Base-by-base conservation (phyloP, 176 grass and related monocot genomes). In the Lolium perenne region DNA sequence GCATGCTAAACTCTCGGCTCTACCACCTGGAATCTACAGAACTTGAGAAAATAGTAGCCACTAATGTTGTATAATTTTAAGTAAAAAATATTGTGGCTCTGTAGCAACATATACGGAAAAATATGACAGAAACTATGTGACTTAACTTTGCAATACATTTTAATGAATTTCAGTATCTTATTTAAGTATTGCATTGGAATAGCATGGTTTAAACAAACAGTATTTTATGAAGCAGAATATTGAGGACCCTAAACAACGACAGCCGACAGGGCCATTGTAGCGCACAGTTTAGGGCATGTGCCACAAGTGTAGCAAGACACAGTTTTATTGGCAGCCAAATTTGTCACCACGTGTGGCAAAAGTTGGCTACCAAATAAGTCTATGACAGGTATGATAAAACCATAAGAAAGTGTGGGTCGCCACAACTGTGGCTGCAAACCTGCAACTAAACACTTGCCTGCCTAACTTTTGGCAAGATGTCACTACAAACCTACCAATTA, bases 151-250 rank as follows among this genome's bases (percentile, higher is more conserved):
- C 3, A 2, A 29, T 66, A 43, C 50, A 75, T 10, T 81, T 74
- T 10, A 79, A 79, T 32, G 15, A 51, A 51, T 22, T 53, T 8
- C 7, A 25, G 23, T 20, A 35, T 74, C 48, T n/a, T 61, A 61
- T 71, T 80, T n/a, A 64, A 65, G 80, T 65, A 75, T 75, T 73
- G 22, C 38, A 79, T n/a, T 32, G 13, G 64, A 65, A 54, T 75
- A 29, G 47, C 10, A 4, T 80, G 22, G 12, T 32, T 80, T 32
- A 46, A 15, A 86, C 63, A 74, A 74, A 12, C 20, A 29, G 40
- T 60, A 80, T 49, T 38, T 50, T 62, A 47, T 48, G n/a, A 6
- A 46, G 69, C 20, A 25, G 55, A 11, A 25, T 79, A 18, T 79
- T 40, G 20, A 61, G 55, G 1, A 14, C 54, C 8, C 16, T 0